These are phyloP conservation scores for Podaxis sp. DNA, from an alignment of 768 basidiomycete species.

Conservation along the genomic window DNA sequence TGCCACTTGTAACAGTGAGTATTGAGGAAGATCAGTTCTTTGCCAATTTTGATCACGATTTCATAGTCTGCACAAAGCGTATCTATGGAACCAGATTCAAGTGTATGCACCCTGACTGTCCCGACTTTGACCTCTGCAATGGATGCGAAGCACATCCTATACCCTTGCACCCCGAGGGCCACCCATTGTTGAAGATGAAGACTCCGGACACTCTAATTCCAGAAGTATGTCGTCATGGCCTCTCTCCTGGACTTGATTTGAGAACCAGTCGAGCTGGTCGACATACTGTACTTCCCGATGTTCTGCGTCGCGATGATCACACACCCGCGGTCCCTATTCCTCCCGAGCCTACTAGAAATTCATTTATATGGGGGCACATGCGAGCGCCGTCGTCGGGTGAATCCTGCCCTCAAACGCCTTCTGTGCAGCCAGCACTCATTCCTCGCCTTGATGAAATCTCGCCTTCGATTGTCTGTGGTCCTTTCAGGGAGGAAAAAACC, in stretches of 20 bases:
- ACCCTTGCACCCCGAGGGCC: slow-evolving; percentile 65
- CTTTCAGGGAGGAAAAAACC: not conserved
- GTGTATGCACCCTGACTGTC: slow-evolving; percentile 80
- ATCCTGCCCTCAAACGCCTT: not conserved
- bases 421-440: not conserved
- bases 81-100: slow-evolving; percentile 25
- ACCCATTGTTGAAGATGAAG: slow-evolving; percentile 77
- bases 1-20: slow-evolving; percentile 64
- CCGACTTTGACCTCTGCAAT: slow-evolving; percentile 80
- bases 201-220: slow-evolving; percentile 44
- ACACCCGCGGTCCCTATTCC: not conserved
- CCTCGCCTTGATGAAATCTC: slow-evolving; percentile 17
- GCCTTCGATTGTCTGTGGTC: slow-evolving; percentile 12
- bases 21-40: slow-evolving; percentile 7
- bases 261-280: not conserved
- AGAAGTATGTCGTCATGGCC: slow-evolving; percentile 23
- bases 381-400: slow-evolving; percentile 3
- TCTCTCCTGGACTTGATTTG: not conserved
- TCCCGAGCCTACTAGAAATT: not conserved
- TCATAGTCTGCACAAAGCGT: slow-evolving; percentile 11
- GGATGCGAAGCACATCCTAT: slow-evolving; percentile 81
- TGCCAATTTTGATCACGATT: slow-evolving; percentile 1
- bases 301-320: not conserved
- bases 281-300: not conserved
- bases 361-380: slow-evolving; percentile 14